Evolutionary conservation across 768 basidiomycete species (phyloP), one percentile per base, ranked within the genome.

Genomic region (Sarcodon aspratus): DNA sequence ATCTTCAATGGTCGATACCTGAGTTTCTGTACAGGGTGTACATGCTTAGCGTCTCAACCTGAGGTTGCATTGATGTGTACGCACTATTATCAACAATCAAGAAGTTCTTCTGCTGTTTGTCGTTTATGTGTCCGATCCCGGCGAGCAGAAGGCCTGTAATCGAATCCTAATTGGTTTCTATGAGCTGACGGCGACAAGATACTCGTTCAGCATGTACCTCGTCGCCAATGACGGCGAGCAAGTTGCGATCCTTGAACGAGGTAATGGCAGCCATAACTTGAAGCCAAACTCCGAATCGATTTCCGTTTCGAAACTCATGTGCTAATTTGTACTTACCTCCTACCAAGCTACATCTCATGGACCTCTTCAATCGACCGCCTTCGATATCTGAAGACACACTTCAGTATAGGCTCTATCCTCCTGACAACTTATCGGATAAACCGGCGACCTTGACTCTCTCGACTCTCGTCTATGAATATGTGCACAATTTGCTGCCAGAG

Each of bases 161-260:
- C 3, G 95, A 91, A 69, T 99, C 96, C 95, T 99, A 59, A 48
- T 48, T 7, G 51, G 44, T 44, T 43, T 44, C 58, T 37, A 59
- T 55, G 50, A 27, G 21, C 21, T 27, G 35, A 13, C 37, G 10
- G 17, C 17, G 33, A 17, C 17, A 12, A 34, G 15, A 17, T 32
- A 35, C 21, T 44, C n/a, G 38, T 42, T 21, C 12, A 21, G 27
- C 44, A 56, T 69, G 48, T 55, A 94, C 95, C 72, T 99, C 96
- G 65, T 98, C 96, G 36, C 95, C 96, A 56, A 99, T 98, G 62
- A 94, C 91, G 33, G 96, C 95, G 37, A 99, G 76, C 37, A 98
- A 70, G 52, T 76, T 85, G 48, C 95, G 78, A 66, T 95, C 85
- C 66, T 86, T 85, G 74, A 72, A 80, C 37, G 81, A 74, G 48